Evolutionary conservation across 2,329 filamentous ascomycete genomes (phyloP).

Genomic region (Alternaria sp.): DNA sequence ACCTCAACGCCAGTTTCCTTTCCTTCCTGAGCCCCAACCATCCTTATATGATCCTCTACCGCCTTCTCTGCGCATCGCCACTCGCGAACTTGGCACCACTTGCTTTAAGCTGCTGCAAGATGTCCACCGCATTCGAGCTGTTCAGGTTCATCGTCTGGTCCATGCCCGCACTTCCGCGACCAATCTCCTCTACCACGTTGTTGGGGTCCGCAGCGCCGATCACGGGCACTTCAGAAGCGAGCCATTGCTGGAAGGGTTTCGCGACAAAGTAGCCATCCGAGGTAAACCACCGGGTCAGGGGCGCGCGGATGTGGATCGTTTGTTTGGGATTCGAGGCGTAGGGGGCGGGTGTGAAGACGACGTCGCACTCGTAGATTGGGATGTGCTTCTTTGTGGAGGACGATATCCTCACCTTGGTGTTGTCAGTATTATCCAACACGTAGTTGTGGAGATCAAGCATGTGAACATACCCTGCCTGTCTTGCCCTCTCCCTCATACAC

Average conservation of each 20-base stretch:
- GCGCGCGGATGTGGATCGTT: conserved; percentile 63
- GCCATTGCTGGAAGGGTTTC: conserved; percentile 77
- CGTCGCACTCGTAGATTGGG: conserved; percentile 77
- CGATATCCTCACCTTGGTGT: conserved; percentile 70
- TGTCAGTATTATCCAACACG: background rate
- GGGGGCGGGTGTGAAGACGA: conserved; percentile 58
- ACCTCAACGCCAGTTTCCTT: background rate
- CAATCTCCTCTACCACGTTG: conserved; percentile 55
- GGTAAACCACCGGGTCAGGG: conserved; percentile 77
- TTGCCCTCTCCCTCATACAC: conserved; percentile 79
- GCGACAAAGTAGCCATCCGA: conserved; percentile 76
- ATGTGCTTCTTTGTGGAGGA: conserved; percentile 79
- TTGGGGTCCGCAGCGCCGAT: conserved; percentile 70
- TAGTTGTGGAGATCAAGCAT: background rate
- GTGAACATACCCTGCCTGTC: conserved; percentile 65
- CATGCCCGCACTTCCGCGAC: conserved; percentile 38
- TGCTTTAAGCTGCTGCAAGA: conserved; percentile 46
- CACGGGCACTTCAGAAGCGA: conserved; percentile 70
- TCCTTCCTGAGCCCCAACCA: background rate
- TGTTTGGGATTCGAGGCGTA: conserved; percentile 42
- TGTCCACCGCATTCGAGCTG: conserved; percentile 40
- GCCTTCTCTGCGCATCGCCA: conserved; percentile 41
- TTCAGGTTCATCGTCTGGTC: conserved; percentile 36
- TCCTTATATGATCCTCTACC: conserved; percentile 23
- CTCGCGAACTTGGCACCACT: conserved; percentile 35